A percentile compares a stretch with the other conserved stretches of the same genome.
Evolutionary conservation across 305 asterid genomes (phyloP).

Genomic region (Solanum hybrid): DNA sequence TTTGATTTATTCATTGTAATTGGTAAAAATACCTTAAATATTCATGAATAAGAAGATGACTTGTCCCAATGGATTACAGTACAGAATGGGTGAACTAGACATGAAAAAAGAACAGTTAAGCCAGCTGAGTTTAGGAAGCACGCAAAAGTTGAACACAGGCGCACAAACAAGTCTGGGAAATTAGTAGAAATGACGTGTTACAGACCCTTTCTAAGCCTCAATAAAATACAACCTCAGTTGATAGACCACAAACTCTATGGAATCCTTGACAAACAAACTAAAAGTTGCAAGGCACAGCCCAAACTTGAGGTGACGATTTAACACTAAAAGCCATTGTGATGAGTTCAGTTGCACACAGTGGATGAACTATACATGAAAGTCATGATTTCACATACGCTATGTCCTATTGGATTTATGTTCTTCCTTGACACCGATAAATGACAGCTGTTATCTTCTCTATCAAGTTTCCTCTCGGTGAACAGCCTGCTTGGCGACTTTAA

Average conservation of each 20-base stretch:
- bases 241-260: not conserved
- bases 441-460: not conserved
- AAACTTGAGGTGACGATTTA: not conserved
- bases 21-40: not conserved
- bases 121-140: not conserved
- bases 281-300: not conserved
- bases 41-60: not conserved
- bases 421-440: not conserved
- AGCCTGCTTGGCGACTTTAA: not conserved
- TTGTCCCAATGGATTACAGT: not conserved
- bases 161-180: not conserved
- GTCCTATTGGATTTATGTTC: not conserved
- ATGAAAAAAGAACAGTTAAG: not conserved
- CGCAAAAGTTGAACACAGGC: not conserved
- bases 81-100: not conserved
- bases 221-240: not conserved
- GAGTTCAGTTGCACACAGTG: not conserved
- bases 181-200: not conserved
- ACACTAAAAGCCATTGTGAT: not conserved
- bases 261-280: not conserved
- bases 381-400: not conserved
- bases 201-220: not conserved
- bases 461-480: not conserved
- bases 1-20: not conserved
- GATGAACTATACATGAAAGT: not conserved